Evolutionary conservation across 106 monocot genomes (phyloP).

Genomic region (Allium cepa): DNA sequence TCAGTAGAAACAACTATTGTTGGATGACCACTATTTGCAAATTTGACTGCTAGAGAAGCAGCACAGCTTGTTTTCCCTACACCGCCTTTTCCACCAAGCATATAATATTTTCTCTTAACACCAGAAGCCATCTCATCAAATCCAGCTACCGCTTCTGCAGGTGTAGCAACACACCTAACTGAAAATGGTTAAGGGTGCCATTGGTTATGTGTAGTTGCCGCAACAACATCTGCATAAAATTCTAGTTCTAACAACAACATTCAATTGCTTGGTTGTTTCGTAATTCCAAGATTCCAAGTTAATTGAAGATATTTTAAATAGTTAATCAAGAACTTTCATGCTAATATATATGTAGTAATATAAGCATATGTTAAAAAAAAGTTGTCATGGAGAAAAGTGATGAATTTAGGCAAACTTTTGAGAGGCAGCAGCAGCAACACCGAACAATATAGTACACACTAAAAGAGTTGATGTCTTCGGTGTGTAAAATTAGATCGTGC

Average conservation of each 20-base stretch:
- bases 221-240: background rate
- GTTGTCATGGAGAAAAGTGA: no score
- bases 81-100: constrained; percentile 98
- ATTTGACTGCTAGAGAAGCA: constrained; percentile 93
- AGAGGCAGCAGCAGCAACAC: no score
- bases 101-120: constrained; percentile 81
- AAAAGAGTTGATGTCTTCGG: no score
- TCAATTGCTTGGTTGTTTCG: no score
- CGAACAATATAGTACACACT: no score
- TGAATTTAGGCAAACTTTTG: no score
- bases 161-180: constrained; percentile 55
- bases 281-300: background rate
- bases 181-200: constrained; percentile 10
- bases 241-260: no score
- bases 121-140: constrained; percentile 85
- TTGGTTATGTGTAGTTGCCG: background rate
- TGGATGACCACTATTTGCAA: constrained; percentile 91
- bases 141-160: constrained; percentile 46
- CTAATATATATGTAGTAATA: background rate
- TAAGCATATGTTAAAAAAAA: background rate
- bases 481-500: no score
- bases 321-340: background rate
- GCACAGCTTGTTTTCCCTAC: constrained; percentile 98
- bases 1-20: constrained; percentile 96
- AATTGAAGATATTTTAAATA: background rate